phyloP scores from a whole-genome alignment of 2,329 filamentous ascomycete species.

The Penicillium psychrosexuale region DNA sequence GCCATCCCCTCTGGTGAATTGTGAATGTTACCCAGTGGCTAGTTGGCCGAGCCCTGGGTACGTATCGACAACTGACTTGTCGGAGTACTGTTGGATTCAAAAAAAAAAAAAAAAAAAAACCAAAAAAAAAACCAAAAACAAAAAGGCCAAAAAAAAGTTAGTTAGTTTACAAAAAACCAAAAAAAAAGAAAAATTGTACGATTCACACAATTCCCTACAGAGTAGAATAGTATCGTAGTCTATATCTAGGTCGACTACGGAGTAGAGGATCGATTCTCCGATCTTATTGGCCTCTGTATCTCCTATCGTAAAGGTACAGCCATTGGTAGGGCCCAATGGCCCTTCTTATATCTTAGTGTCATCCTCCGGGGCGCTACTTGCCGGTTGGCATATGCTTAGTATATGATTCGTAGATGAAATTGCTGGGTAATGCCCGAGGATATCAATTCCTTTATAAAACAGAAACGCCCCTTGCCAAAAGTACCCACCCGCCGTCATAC shows the following conservation, averaged over 20 bases:
- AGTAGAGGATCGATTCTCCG: no score
- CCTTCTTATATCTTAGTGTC: no score
- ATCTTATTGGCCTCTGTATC: no score
- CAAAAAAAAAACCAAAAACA: neutral
- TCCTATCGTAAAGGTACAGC: no score
- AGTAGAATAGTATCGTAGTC: neutral
- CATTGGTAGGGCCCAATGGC: no score
- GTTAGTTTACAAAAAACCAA: neutral
- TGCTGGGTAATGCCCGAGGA: neutral
- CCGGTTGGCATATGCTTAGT: no score
- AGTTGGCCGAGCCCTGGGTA: neutral
- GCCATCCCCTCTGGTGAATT: neutral
- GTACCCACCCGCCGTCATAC: slow-evolving; percentile 5
- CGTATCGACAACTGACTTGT: neutral
- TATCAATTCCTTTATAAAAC: neutral
- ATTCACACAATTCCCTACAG: neutral
- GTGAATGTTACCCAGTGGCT: neutral
- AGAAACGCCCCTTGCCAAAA: slow-evolving; percentile 1
- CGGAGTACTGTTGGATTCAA: neutral
- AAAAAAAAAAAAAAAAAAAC: neutral
- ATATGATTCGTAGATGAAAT: neutral
- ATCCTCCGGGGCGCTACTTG: no score
- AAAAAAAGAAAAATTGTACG: neutral
- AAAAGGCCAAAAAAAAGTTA: neutral
- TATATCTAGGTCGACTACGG: no score